Conservation (phyloP, 208 protist species). For the Kentomonas sorsogonicus region DNA sequence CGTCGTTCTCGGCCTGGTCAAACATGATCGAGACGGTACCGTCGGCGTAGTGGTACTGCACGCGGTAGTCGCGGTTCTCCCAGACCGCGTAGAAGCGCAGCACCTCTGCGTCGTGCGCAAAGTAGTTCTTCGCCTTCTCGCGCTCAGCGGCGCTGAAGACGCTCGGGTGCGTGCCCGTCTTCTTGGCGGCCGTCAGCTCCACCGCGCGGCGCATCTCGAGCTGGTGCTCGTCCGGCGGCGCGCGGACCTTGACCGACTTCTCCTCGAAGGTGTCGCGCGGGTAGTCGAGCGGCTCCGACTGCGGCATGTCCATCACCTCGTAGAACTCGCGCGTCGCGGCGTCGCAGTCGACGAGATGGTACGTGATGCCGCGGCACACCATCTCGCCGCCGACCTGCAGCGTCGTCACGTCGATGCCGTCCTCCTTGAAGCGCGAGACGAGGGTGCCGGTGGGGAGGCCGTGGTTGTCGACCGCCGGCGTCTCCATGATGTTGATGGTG, state of each 20-base stretch:
- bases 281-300: conserved; percentile 61
- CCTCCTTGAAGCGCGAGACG: conserved; percentile 80
- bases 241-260: conserved; percentile 13
- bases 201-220: conserved; percentile 78
- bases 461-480: conserved; percentile 85
- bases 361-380: conserved; percentile 79
- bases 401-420: conserved; percentile 61
- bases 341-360: conserved; percentile 92
- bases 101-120: conserved; percentile 92
- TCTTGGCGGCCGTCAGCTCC: conserved; percentile 63
- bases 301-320: conserved; percentile 67
- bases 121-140: conserved; percentile 76
- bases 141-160: conserved; percentile 81
- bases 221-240: conserved; percentile 56
- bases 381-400: conserved; percentile 84
- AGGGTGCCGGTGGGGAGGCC: conserved; percentile 90
- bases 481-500: conserved; percentile 91
- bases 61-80: conserved; percentile 89
- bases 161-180: conserved; percentile 64
- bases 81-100: conserved; percentile 94
- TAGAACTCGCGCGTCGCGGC: conserved; percentile 92
- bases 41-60: conserved; percentile 96
- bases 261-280: conserved; percentile 79
- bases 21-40: conserved; percentile 92
- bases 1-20: conserved; percentile 86